Evolutionary conservation across 1,284 basidiomycete genomes (phyloP), one percentile per base, ranked within the genome.

Genomic region (Puccinia coronata): DNA sequence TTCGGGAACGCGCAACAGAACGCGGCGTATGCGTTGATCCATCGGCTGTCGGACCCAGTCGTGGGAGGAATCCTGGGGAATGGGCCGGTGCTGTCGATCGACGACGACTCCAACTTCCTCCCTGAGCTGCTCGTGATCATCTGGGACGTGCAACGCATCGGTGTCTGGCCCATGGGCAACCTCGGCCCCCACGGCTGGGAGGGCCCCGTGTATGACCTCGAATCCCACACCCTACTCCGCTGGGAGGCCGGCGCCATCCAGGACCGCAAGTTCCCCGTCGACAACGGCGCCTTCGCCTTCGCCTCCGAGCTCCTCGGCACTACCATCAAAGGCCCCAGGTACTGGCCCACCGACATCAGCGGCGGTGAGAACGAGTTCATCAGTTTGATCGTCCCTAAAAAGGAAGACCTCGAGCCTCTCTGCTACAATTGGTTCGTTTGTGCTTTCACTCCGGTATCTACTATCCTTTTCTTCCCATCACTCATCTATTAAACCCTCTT

Each of bases 121-220:
- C 80, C 80, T 23, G 80, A 82, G 20, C 65, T 82, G 20, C 47
- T 82, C 3, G 61, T 61, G n/a, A 78, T 77, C 51, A 77, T 82
- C n/a, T 82, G 82, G 82, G 51, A 55, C 25, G 55, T 75, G n/a
- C 53, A 55, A 28, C n/a, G 47, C 39, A 75, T 82, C 36, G 80
- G 80, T 11, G 77, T 82, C 36, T 82, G 82, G 82, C 82, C 82
- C 2, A 82, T 82, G 72, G 82, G 82, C 9, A 82, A 82, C 41
- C 57, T 82, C 28, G 76, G 80, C 31, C 80, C 82, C 1, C 3
- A 65, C 28, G 80, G 82, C 25, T 82, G 80, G 80, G 82, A 82
- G 49, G 80, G 82, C 51, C 82, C 82, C 1, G 18, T 73, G 14
- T 82, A 76, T 28, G 82, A 82, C 49, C 34, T 39, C n/a, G 20